These are phyloP conservation scores for Pythium phragmiticola DNA, from an alignment of 352 stramenopile genomes.

Conservation along the genomic window DNA sequence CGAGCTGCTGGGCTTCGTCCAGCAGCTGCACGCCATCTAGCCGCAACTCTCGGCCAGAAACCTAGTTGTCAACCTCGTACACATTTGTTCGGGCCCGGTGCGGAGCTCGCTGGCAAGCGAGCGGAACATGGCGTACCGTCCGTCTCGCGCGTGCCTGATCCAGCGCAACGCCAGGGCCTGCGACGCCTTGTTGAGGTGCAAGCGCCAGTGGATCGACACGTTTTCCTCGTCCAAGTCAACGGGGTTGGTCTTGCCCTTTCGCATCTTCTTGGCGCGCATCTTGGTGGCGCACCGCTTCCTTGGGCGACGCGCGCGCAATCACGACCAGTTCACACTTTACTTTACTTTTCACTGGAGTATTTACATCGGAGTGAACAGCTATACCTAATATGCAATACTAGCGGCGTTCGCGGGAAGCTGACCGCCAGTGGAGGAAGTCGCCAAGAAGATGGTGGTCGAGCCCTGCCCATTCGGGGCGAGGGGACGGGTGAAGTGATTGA, in stretches of 20 bases:
- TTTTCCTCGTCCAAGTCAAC: slow-evolving; percentile 77
- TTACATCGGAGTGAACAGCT: too few species aligned
- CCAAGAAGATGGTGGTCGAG: too few species aligned
- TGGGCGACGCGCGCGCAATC: slow-evolving; percentile 82
- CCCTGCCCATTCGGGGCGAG: too few species aligned
- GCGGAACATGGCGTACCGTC: slow-evolving; percentile 44
- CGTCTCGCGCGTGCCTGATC: slow-evolving; percentile 78
- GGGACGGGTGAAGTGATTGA: too few species aligned
- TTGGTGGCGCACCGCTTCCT: slow-evolving; percentile 92
- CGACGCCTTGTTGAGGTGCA: slow-evolving; percentile 83
- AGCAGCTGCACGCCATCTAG: slow-evolving; percentile 70
- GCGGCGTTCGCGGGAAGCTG: too few species aligned
- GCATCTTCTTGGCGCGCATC: slow-evolving; percentile 73
- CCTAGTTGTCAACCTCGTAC: slow-evolving; percentile 92
- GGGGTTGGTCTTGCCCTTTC: slow-evolving; percentile 58
- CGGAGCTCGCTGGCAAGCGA: slow-evolving; percentile 57
- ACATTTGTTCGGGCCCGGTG: slow-evolving; percentile 44
- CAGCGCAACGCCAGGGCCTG: slow-evolving; percentile 71
- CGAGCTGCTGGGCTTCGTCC: slow-evolving; percentile 53
- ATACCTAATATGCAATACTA: too few species aligned
- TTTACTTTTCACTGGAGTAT: too few species aligned
- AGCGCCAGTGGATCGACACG: slow-evolving; percentile 61
- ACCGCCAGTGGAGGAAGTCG: too few species aligned
- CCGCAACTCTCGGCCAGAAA: slow-evolving; percentile 86
- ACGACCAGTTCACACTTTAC: slow-evolving; percentile 89